Percentiles rank a stretch among this genome's conserved stretches.
Conservation (phyloP, 257 asterid genomes). For the Eustoma russellianum region DNA sequence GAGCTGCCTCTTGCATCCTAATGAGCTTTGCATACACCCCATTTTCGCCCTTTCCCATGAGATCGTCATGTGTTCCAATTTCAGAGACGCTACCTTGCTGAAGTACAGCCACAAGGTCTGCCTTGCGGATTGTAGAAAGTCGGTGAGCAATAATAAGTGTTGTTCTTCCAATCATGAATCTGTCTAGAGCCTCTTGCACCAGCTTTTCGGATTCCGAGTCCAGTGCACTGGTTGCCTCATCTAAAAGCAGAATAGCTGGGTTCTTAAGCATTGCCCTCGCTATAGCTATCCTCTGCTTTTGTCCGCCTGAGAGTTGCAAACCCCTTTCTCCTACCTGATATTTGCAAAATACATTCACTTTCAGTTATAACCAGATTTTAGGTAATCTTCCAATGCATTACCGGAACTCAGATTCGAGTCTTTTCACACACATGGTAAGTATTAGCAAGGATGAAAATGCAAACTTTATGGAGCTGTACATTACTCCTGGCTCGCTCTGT, state of each 20-base stretch:
- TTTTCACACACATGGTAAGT: too few relatives aligned
- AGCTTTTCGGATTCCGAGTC: conserved; percentile 87
- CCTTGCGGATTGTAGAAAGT: conserved; percentile 76
- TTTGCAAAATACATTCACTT: not conserved
- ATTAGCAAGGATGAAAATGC: too few relatives aligned
- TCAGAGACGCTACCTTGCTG: conserved; percentile 46
- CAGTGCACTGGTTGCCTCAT: conserved; percentile 87
- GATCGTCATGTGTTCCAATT: conserved; percentile 85
- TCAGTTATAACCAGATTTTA: not conserved
- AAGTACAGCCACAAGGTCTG: conserved; percentile 74
- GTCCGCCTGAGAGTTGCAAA: conserved; percentile 84
- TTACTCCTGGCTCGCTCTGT: too few relatives aligned
- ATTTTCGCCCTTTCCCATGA: conserved; percentile 63
- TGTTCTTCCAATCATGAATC: conserved; percentile 88
- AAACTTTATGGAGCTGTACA: too few relatives aligned
- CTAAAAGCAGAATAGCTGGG: conserved; percentile 67
- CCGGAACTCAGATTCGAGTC: too few relatives aligned
- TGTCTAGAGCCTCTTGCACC: conserved; percentile 87
- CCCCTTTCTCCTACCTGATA: conserved; percentile 83
- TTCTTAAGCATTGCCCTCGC: conserved; percentile 90
- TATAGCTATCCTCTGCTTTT: conserved; percentile 84
- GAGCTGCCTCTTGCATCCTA: conserved; percentile 85
- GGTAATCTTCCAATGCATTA: conserved; percentile 1
- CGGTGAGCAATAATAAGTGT: conserved; percentile 90
- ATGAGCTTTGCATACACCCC: conserved; percentile 73